Conservation (phyloP, 495 filamentous ascomycete genomes). For the Penicillium waksmanii region DNA sequence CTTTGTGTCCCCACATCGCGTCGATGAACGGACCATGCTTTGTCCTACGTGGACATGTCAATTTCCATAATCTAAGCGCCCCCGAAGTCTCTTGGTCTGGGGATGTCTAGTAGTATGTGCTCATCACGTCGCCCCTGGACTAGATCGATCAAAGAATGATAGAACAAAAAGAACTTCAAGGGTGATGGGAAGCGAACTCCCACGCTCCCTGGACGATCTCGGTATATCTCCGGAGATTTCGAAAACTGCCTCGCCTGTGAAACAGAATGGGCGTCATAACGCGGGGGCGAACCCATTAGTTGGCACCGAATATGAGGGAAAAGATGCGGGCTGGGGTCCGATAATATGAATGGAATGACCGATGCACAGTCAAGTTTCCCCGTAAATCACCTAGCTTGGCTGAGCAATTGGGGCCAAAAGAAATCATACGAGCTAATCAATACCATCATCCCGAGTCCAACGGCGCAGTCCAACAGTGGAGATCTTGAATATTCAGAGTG, state of each 20-base stretch:
- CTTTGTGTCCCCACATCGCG: conserved; percentile 6
- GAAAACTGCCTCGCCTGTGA: background rate
- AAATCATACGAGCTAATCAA: background rate
- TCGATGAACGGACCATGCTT: conserved; percentile 1
- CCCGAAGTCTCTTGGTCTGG: background rate
- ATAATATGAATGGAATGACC: background rate
- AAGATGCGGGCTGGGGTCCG: background rate
- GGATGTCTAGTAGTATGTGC: background rate
- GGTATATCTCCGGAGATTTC: conserved; percentile 1
- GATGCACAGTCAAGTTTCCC: background rate
- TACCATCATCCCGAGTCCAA: background rate
- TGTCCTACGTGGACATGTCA: conserved; percentile 3
- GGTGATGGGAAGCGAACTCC: background rate
- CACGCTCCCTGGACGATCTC: background rate
- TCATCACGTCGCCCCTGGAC: background rate
- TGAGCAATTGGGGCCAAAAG: background rate
- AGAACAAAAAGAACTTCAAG: background rate
- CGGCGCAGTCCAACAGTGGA: background rate
- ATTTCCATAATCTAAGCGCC: background rate
- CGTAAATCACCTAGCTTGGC: background rate
- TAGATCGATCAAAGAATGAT: background rate
- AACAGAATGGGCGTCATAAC: background rate
- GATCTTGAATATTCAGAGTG: background rate
- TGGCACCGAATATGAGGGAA: background rate
- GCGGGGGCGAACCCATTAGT: background rate